phyloP scores from a whole-genome alignment of 176 grass and related monocot genomes.

The Saccharum officinarum region DNA sequence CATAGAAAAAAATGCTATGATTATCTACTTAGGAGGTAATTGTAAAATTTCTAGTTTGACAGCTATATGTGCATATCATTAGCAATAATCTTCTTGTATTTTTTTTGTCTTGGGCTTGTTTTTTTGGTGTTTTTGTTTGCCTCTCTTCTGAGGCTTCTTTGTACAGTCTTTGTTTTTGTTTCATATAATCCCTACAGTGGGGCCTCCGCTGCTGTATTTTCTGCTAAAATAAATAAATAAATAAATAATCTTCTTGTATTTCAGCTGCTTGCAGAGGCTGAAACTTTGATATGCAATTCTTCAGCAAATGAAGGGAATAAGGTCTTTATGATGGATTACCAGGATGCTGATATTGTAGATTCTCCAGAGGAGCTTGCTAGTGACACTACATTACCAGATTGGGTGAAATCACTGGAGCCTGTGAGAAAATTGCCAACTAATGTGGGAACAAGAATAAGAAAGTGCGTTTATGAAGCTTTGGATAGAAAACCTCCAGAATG shows the following conservation, averaged over 20 bases:
- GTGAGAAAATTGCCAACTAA: constrained; percentile 98
- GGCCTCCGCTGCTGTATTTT: no score
- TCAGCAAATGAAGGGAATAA: constrained; percentile 56
- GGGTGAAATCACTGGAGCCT: constrained; percentile 88
- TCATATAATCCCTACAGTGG: no score
- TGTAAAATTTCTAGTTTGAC: constrained; percentile 22
- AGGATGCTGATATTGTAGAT: constrained; percentile 59
- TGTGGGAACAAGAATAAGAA: constrained; percentile 98
- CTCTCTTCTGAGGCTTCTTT: no score
- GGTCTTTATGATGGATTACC: constrained; percentile 67
- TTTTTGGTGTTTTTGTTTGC: no score
- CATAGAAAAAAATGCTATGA: neutral
- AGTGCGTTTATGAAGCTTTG: constrained; percentile 88
- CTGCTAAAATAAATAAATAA: no score
- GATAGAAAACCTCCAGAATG: constrained; percentile 91
- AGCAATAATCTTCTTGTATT: constrained; percentile 55
- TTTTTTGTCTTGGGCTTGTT: neutral
- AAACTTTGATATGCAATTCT: constrained; percentile 68
- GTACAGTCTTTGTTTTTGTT: no score
- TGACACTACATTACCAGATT: constrained; percentile 71
- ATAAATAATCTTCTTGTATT: constrained; percentile 53
- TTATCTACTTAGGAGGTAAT: neutral
- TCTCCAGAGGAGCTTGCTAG: constrained; percentile 48
- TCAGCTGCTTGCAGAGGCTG: constrained; percentile 91
- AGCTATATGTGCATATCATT: constrained; percentile 15